Evolutionary conservation across 202 grass and related monocot species (phyloP), one percentile per base, ranked within the genome.

Genomic region (Musa balbisiana): DNA sequence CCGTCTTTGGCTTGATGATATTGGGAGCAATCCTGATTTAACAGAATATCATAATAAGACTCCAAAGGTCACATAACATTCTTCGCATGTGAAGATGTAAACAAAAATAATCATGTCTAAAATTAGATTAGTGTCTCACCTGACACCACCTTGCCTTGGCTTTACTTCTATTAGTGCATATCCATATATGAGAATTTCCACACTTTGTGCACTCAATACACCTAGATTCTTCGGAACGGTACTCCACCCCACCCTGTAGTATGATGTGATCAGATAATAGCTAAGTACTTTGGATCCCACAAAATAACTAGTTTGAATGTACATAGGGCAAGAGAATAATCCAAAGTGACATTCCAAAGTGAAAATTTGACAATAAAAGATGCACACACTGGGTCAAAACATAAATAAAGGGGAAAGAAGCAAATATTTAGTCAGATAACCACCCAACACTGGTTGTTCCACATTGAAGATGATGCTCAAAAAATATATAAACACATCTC

Each of bases 171-270:
- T 55, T 95, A 20, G 96, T 99, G 52, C 96, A 99, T 87, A 99
- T 92, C 91, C 96, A 99, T 84, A 95, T 72, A 84, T 99, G 96
- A 82, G 91, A 95, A 85, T 92, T 82, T 72, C 96, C 89, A 78
- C 96, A 99, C 29, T 99, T 99, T 77, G 96, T 99, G 76, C 96
- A 99, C 33, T 99, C 87, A 90, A 99, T 99, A 58, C 89, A 87
- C 55, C 96, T 90, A 51, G 96, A 99, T 83, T 99, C 96, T 69
- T 99, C 91, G 5, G 96, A 84, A 67, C 86, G 73, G 58, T 90
- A 99, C 69, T 95, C 96, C 76, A 95, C 91, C 76, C 89, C 95
- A 49, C 83, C 78, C 96, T 99, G 80, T 56, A 83, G 82, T 74
- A 82, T 51, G 19, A 20, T 20, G n/a, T 49, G 51, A 70, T 51